A percentile compares a stretch with the other conserved stretches of the same genome.
Evolutionary conservation across 2,329 filamentous ascomycete genomes (phyloP).

Genomic region (Fusarium lyarnte): DNA sequence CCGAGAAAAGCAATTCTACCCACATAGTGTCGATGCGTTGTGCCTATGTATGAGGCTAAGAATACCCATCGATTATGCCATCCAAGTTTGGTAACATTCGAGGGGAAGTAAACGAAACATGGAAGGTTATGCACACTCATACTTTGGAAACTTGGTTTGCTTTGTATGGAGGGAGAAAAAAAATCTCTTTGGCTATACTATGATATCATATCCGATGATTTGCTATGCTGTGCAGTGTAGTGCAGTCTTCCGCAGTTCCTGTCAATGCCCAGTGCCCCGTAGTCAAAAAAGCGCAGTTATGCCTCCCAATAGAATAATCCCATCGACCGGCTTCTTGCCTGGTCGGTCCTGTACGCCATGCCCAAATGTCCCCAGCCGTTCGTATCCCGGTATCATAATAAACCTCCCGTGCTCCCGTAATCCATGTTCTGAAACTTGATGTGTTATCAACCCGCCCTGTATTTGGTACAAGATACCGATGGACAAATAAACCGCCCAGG

Average conservation of each 20-base stretch:
- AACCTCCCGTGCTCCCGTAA: conserved; percentile 46
- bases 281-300: conserved; percentile 39
- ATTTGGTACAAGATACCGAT: conserved; percentile 47
- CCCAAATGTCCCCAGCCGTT: conserved; percentile 38
- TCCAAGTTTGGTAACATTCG: conserved; percentile 1
- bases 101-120: conserved; percentile 3
- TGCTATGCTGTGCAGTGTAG: conserved; percentile 42
- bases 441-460: conserved; percentile 45
- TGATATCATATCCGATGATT: conserved; percentile 43
- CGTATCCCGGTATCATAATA: conserved; percentile 48
- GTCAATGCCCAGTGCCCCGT: conserved; percentile 33
- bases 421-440: conserved; percentile 49
- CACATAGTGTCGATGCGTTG: conserved; percentile 4
- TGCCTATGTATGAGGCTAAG: background rate
- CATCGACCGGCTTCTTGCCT: conserved; percentile 40
- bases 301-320: conserved; percentile 36
- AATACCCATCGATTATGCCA: conserved; percentile 2
- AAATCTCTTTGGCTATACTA: conserved; percentile 42
- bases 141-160: conserved; percentile 21
- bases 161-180: conserved; percentile 38
- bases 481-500: conserved; percentile 38
- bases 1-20: conserved; percentile 34
- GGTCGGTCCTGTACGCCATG: conserved; percentile 41
- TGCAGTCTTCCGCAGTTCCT: conserved; percentile 45
- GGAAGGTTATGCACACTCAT: conserved; percentile 11